Base-by-base conservation (phyloP, 108 stramenopile genomes). In the Pseudonitzschia multiseries region DNA sequence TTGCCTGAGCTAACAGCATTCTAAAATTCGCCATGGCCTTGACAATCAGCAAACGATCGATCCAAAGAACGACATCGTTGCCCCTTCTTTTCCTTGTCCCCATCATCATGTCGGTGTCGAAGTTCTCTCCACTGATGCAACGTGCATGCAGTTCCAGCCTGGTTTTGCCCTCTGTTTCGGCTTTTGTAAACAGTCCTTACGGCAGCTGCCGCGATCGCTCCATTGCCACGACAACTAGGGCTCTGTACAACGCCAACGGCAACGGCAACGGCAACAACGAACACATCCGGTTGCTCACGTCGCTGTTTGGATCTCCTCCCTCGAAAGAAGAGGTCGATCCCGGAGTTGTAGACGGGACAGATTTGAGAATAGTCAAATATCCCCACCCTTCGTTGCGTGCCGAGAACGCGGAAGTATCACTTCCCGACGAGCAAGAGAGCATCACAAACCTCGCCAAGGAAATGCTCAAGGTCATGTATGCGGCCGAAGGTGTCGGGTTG, bases 391-490 rank as follows among this genome's bases (percentile, higher is more conserved):
- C 85, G 1, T 80, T 97, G 21, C 92, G 96, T 42, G 89, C 84
- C 1, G 43, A 74, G 14, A 97, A 96, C 76, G 84, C 50, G 18
- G 90, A 92, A 57, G 79, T 94, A 28, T 76, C 89, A 1, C 77
- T 74, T 1, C 90, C 90, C 69, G 68, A 54, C 79, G 31, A 73
- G 67, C 28, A 78, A 81, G 28, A 76, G 72, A 9, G 85, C 85
- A 83, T 97, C 53, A 72, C 86, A 56, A 68, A 87, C 36, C 74
- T 97, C 17, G 93, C 89, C 66, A 93, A 87, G 66, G 89, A 94
- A 79, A 98, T 98, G 98, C 93, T 97, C 65, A 77, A 92, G 21
- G 83, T 96, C 53, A 98, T 98, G 98, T 98, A 98, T 81, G 96
- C 92, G 4, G 82, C 94, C 26, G 74, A 94, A 41, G 98, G 98